Evolutionary conservation across 2,329 filamentous ascomycete species (phyloP).

Genomic region (Aureobasidium sp.): DNA sequence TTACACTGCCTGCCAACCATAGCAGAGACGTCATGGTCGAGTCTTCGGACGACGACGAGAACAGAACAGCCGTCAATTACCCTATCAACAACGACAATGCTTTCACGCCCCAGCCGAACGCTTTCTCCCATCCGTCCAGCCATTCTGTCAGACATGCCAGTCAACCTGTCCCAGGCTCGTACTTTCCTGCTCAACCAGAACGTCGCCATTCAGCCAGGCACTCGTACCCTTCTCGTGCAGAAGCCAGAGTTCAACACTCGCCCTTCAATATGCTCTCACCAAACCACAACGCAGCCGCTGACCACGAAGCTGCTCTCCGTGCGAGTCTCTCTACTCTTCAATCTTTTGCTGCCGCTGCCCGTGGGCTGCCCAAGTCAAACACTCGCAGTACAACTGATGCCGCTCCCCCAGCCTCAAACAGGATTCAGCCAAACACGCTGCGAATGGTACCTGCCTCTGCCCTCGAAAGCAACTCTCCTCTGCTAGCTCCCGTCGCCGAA

Average conservation of each 20-base stretch:
- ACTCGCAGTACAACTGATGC: conserved; percentile 27
- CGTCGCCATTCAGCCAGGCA: conserved; percentile 26
- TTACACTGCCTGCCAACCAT: conserved; percentile 15
- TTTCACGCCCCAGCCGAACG: conserved; percentile 86
- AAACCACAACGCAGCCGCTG: conserved; percentile 59
- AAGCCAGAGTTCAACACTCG: conserved; percentile 41
- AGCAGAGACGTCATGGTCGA: conserved; percentile 23
- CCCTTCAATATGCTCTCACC: conserved; percentile 65
- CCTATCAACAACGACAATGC: conserved; percentile 40
- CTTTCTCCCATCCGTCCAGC: conserved; percentile 72
- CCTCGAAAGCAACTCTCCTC: conserved; percentile 28
- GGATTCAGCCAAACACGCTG: conserved; percentile 47
- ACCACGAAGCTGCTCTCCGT: conserved; percentile 87
- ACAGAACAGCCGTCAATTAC: conserved; percentile 72
- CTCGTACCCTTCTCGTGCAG: conserved; percentile 29
- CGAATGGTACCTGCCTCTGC: conserved; percentile 55
- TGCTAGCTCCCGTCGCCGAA: conserved; percentile 22
- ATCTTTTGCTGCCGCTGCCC: conserved; percentile 87
- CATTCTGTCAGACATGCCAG: conserved; percentile 41
- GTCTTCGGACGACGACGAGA: conserved; percentile 49
- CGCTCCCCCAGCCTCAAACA: conserved; percentile 24
- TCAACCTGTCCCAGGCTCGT: conserved; percentile 39
- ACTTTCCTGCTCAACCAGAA: conserved; percentile 34
- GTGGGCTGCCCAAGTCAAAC: conserved; percentile 64
- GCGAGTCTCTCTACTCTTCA: conserved; percentile 91